Conservation (phyloP, 768 basidiomycete genomes). For the Lyophyllum atratum region DNA sequence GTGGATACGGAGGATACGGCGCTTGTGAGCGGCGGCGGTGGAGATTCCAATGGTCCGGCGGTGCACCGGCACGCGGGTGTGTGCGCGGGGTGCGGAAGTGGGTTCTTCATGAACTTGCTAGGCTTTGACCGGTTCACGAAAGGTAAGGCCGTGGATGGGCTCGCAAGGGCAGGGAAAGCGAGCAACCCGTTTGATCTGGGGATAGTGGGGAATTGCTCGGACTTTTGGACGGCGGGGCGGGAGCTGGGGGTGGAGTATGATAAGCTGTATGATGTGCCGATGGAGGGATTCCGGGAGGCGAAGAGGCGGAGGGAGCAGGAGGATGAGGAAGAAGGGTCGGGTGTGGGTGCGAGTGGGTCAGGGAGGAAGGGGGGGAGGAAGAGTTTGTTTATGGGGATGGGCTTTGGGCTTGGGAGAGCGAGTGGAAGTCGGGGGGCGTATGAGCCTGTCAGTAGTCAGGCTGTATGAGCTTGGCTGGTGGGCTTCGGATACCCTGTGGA, state of each 20-base stretch:
- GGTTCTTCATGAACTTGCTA: constrained; percentile 86
- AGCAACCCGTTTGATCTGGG: constrained; percentile 94
- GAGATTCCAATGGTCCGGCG: constrained; percentile 25
- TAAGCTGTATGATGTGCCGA: constrained; percentile 83
- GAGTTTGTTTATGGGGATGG: constrained; percentile 63
- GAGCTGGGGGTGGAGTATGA: constrained; percentile 93
- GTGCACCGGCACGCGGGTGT: constrained; percentile 49
- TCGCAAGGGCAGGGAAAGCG: constrained; percentile 72
- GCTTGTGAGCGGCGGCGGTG: constrained; percentile 29
- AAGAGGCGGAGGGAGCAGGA: constrained; percentile 61
- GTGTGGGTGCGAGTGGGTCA: constrained; percentile 16
- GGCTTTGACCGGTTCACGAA: constrained; percentile 95
- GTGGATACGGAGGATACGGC: constrained; percentile 51
- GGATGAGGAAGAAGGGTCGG: constrained; percentile 49
- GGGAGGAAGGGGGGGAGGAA: constrained; percentile 39
- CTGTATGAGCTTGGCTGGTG: constrained; percentile 73
- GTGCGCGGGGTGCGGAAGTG: constrained; percentile 48
- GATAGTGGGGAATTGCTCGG: constrained; percentile 74
- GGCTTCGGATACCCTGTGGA: constrained; percentile 31
- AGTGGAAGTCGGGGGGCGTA: constrained; percentile 59
- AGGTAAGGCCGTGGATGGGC: constrained; percentile 85
- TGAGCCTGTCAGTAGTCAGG: constrained; percentile 63
- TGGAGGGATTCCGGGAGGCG: constrained; percentile 81
- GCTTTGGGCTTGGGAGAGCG: constrained; percentile 49
- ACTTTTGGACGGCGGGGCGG: constrained; percentile 90